A percentile compares a stretch with the other conserved stretches of the same genome.
Evolutionary conservation across 2,329 filamentous ascomycete genomes (phyloP).

Genomic region (Periconia digitata): DNA sequence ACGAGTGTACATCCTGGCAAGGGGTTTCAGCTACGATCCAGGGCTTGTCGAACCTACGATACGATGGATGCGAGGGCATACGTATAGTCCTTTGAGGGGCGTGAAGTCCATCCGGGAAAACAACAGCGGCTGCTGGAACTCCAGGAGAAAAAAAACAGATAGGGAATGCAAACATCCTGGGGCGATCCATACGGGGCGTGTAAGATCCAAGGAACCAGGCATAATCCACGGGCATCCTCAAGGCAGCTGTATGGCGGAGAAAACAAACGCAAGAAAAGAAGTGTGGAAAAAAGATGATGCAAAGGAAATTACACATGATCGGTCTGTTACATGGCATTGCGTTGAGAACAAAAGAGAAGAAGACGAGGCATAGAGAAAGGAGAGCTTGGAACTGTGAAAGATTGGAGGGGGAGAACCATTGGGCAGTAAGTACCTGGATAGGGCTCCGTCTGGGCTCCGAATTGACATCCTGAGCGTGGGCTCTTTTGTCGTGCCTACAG

Average conservation of each 20-base stretch:
- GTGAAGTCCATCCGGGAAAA: constrained; percentile 4
- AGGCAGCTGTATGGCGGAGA: constrained; percentile 35
- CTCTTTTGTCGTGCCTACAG: constrained; percentile 31
- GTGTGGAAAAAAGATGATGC: constrained; percentile 14
- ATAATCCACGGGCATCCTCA: constrained; percentile 19
- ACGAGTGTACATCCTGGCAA: constrained; percentile 28
- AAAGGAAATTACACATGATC: constrained; percentile 33
- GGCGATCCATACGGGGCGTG: constrained; percentile 18
- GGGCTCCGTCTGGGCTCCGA: constrained; percentile 46
- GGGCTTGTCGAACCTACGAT: constrained; percentile 32
- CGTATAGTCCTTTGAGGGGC: constrained; percentile 13
- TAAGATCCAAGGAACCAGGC: constrained; percentile 21
- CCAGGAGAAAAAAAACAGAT: constrained; percentile 14
- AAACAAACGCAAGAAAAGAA: constrained; percentile 17
- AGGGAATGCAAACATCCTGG: constrained; percentile 20
- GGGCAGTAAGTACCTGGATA: constrained; percentile 48
- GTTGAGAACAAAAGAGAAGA: constrained; percentile 17
- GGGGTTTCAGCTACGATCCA: constrained; percentile 20
- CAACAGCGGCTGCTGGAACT: neutral
- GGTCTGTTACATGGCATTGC: constrained; percentile 25
- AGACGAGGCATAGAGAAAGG: constrained; percentile 22
- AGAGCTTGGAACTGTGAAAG: no score
- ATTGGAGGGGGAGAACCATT: constrained; percentile 33
- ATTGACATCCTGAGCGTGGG: constrained; percentile 47
- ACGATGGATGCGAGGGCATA: constrained; percentile 29